Evolutionary conservation across 179 eudicot species (phyloP), one percentile per base, ranked within the genome.

Genomic region (Gypsophila paniculata): DNA sequence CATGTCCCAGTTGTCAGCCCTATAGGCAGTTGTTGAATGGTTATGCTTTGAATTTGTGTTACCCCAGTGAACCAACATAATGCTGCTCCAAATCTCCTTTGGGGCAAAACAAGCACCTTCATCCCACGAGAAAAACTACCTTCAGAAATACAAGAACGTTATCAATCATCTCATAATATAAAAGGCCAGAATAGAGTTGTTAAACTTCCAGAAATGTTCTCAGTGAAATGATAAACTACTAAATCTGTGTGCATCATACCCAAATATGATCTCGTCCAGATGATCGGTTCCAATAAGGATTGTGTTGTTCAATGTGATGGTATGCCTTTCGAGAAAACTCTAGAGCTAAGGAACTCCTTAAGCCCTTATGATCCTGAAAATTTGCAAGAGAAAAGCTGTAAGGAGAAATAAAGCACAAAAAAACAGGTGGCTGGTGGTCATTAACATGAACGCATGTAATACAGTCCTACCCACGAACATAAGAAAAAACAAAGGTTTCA

Each of bases 31-130:
- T 25, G 97, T 93, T 55, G 98, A 93, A 81, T 85, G 78, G 34
- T 83, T 88, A 81, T 93, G 90, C 82, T 89, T 93, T 11, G 91
- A 83, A 80, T 93, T 93, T 72, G 97, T 91, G 80, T 93, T 93
- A 55, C 98, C 98, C 98, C 98, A 89, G 61, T 93, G 98, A 61
- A 93, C 98, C 80, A 93, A 84, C 98, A 93, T 93, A 93, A 89
- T 89, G 78, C 98, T 89, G 80, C 81, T 91, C 98, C 98, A 93
- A 73, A 93, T 91, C 87, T 93, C 98, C 85, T 88, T 93, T 3
- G 98, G 98, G 68, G 98, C 96, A 86, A 86, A 93, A 87, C 98
- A 93, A 79, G 98, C 97, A 85, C 98, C 94, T 87, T 93, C 98
- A 78, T 93, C 98, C 98, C 98, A 93, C 42, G 96, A 83, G 84